Percentiles rank a stretch among this genome's conserved stretches.
Conservation (phyloP, 371 early-diverging fungal genomes). For the Rozella allomycis region DNA sequence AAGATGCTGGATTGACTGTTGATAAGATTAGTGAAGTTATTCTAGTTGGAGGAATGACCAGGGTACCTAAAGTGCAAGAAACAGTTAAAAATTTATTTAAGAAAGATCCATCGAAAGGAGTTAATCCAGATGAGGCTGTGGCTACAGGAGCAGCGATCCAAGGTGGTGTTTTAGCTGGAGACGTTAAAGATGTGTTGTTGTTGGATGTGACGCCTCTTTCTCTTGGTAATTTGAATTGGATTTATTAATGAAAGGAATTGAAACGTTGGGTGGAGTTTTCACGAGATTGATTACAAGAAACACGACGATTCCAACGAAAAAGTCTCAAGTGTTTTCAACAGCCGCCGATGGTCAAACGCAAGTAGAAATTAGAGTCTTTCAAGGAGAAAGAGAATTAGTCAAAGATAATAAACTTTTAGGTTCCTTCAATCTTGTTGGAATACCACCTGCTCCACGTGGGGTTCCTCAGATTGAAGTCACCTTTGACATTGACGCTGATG, state of each 20-base stretch:
- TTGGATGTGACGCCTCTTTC: slow-evolving; percentile 96
- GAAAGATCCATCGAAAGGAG: slow-evolving; percentile 70
- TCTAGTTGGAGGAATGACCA: slow-evolving; percentile 97
- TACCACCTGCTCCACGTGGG: slow-evolving; percentile 76
- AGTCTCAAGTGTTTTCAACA: slow-evolving; percentile 97
- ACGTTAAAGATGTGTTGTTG: slow-evolving; percentile 77
- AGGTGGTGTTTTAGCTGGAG: slow-evolving; percentile 90
- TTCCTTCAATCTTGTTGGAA: slow-evolving; percentile 66
- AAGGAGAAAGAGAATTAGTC: slow-evolving; percentile 95
- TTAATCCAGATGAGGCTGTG: slow-evolving; percentile 98
- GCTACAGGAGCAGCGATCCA: slow-evolving; percentile 98
- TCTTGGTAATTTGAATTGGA: slow-evolving; percentile 89
- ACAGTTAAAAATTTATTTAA: slow-evolving; percentile 76
- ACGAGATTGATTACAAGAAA: slow-evolving; percentile 92
- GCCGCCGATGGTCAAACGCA: slow-evolving; percentile 97
- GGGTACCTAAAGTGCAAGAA: slow-evolving; percentile 91
- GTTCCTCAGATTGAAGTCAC: slow-evolving; percentile 81
- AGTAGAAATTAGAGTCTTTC: slow-evolving; percentile 93
- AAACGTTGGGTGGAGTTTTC: slow-evolving; percentile 54
- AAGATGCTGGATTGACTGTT: slow-evolving; percentile 70
- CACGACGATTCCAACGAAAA: slow-evolving; percentile 97
- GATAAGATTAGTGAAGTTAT: slow-evolving; percentile 85
- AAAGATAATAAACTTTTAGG: slow-evolving; percentile 95
- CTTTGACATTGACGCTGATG: slow-evolving; percentile 98
- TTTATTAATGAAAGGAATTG: no score